These are phyloP conservation scores for Jatropha multifida DNA, from an alignment of 441 rosid species.

Conservation along the genomic window DNA sequence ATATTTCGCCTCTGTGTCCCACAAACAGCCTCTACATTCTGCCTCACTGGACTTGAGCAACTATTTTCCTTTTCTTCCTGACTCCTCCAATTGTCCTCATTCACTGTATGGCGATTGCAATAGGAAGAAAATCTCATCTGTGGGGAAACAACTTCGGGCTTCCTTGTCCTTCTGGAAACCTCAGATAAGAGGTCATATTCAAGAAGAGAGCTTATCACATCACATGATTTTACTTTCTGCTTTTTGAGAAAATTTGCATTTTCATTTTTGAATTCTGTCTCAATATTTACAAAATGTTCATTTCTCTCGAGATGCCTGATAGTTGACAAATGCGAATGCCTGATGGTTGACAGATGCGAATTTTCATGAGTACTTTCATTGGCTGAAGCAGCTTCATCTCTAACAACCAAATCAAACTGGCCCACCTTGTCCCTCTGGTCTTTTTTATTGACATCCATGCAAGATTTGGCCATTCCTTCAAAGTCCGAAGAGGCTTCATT, in stretches of 20 bases:
- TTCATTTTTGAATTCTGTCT: conserved; percentile 32
- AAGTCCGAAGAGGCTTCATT: conserved; percentile 15
- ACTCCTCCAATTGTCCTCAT: conserved; percentile 34
- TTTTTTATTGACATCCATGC: conserved; percentile 20
- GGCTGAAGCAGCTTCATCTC: conserved; percentile 29
- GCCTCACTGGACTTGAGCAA: conserved; percentile 38
- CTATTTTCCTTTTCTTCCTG: conserved; percentile 33
- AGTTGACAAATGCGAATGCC: conserved; percentile 13
- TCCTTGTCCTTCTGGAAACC: conserved; percentile 26
- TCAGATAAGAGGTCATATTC: conserved; percentile 41
- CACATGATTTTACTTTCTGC: conserved; percentile 32
- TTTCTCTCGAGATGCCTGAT: conserved; percentile 25
- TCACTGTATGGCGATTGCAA: conserved; percentile 32
- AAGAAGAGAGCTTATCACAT: conserved; percentile 38
- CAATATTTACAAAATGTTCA: conserved; percentile 29
- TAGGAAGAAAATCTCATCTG: conserved; percentile 39
- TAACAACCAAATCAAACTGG: conserved; percentile 19
- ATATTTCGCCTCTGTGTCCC: conserved; percentile 20
- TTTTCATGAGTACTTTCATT: conserved; percentile 30
- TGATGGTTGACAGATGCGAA: conserved; percentile 29
- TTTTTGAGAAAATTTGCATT: conserved; percentile 37
- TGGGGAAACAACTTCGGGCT: conserved; percentile 21
- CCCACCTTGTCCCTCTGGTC: conserved; percentile 20
- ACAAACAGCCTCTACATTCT: conserved; percentile 29
- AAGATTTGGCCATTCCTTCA: conserved; percentile 21